Evolutionary conservation across 164 flowering plant species (phyloP), one percentile per base, ranked within the genome.

Genomic region (Magnolia officinalis): DNA sequence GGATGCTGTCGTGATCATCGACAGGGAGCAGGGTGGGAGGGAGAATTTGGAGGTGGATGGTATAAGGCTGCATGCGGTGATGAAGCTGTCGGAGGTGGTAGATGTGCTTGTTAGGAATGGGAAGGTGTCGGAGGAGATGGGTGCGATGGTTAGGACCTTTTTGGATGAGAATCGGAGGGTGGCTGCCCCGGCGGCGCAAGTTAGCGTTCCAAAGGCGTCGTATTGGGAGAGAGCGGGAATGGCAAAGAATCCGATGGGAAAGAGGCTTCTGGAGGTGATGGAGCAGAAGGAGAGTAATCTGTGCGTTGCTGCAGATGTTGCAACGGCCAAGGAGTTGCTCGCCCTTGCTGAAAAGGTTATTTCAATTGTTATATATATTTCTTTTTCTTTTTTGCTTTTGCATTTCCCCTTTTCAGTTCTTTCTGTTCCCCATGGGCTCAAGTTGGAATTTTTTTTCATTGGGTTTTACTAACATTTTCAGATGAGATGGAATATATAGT

Each of bases 1-100:
- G n/a, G 98, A 94, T 67, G 99, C 93, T 1, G 96, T 96, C 9
- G 99, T 94, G 1, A 69, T 96, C 78, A 90, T 96, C 59, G 97
- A 96, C 70, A 77, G 99, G 20, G 96, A 94, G 79, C 98, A 96
- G 78, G 98, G 99, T 1, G 99, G 99, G 74, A 83, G 93, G 86
- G 96, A 96, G 89, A 96, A 89, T 82, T 83, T 96, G 81, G 86
- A 75, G 24, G 83, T 81, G 78, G 88, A 85, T 70, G 99, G 98
- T 73, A 88, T 96, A 63, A 76, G 49, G 14, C 67, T 96, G 77
- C 98, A 96, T 75, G 78, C 99, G 29, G 79, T 96, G 83, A 83
- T 94, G 14, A 89, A 80, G 81, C 67, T 94, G 79, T 89, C 80
- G 21, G 97, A 91, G 9, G 89, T 96, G 95, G 90, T 92, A 66